phyloP scores from a whole-genome alignment of 768 basidiomycete genomes.

The Mycena floridula region DNA sequence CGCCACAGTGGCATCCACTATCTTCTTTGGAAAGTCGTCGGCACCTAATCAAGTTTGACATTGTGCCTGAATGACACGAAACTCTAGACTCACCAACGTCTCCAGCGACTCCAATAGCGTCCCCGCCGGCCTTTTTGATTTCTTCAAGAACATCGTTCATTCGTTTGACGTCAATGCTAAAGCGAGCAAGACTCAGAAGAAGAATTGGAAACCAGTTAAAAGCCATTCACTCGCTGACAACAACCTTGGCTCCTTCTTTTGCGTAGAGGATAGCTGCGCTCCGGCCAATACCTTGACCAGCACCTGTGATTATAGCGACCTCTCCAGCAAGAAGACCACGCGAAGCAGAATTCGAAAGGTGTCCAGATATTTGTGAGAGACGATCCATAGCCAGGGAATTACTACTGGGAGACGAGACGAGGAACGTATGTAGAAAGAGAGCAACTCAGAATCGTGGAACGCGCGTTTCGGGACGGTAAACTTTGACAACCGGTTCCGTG shows the following conservation, averaged over 20 bases:
- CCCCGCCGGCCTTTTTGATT: conserved; percentile 67
- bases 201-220: background rate
- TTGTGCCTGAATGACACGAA: too few relatives aligned
- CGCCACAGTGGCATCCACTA: conserved; percentile 63
- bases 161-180: conserved; percentile 70
- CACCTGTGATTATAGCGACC: conserved; percentile 83
- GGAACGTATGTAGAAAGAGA: too few relatives aligned
- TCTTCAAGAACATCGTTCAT: conserved; percentile 63
- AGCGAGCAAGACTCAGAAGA: background rate
- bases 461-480: too few relatives aligned
- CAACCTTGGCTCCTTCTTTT: conserved; percentile 81
- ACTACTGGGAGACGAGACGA: too few relatives aligned
- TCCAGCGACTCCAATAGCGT: conserved; percentile 68
- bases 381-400: too few relatives aligned
- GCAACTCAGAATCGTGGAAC: too few relatives aligned
- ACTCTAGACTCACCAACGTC: too few relatives aligned
- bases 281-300: conserved; percentile 81
- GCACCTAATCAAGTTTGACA: too few relatives aligned
- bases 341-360: conserved; percentile 48
- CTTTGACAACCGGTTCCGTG: too few relatives aligned
- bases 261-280: conserved; percentile 73
- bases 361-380: conserved; percentile 66
- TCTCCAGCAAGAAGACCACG: conserved; percentile 67
- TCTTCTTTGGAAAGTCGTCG: conserved; percentile 75
- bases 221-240: conserved; percentile 63